phyloP scores from a whole-genome alignment of 2,329 filamentous ascomycete species.

The Pyrenophora tritici-repentis region DNA sequence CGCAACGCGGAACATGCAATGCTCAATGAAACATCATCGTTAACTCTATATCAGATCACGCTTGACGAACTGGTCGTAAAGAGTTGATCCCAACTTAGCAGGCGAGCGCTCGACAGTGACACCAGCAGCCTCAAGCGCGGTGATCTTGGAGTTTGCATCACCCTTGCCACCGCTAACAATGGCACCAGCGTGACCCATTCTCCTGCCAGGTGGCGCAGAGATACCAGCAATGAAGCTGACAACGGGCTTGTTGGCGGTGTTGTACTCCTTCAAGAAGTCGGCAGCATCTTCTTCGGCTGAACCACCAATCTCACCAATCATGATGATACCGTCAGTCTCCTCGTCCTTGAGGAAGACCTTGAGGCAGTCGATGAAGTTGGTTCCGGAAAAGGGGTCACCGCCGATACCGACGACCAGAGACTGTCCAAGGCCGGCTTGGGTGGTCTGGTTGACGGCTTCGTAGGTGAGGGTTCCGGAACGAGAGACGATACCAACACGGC shows the following conservation, averaged over 20 bases:
- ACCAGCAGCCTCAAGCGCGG: conserved; percentile 87
- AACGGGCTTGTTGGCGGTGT: conserved; percentile 92
- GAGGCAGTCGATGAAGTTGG: conserved; percentile 99
- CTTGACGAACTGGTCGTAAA: conserved; percentile 95
- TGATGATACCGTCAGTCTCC: conserved; percentile 98
- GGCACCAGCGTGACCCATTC: conserved; percentile 98
- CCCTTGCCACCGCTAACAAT: conserved; percentile 98
- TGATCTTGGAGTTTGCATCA: conserved; percentile 97
- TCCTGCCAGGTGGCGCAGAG: conserved; percentile 90
- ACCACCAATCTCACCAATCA: conserved; percentile 99
- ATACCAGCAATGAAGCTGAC: conserved; percentile 99
- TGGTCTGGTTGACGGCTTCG: conserved; percentile 99
- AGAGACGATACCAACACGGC: conserved; percentile 97
- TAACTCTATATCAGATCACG: conserved; percentile 79
- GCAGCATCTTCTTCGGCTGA: conserved; percentile 97
- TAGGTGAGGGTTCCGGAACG: conserved; percentile 98
- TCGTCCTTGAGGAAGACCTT: conserved; percentile 94
- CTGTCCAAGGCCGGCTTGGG: conserved; percentile 93
- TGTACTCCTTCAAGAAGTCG: conserved; percentile 91
- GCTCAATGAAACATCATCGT: conserved; percentile 17
- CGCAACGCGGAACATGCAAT: conserved; percentile 26
- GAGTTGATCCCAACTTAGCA: conserved; percentile 86
- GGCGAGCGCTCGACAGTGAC: conserved; percentile 87
- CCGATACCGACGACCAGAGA: conserved; percentile 98
- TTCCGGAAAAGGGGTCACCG: conserved; percentile 97